Conservation (phyloP, 768 basidiomycete genomes). For the Daedalea quercina region DNA sequence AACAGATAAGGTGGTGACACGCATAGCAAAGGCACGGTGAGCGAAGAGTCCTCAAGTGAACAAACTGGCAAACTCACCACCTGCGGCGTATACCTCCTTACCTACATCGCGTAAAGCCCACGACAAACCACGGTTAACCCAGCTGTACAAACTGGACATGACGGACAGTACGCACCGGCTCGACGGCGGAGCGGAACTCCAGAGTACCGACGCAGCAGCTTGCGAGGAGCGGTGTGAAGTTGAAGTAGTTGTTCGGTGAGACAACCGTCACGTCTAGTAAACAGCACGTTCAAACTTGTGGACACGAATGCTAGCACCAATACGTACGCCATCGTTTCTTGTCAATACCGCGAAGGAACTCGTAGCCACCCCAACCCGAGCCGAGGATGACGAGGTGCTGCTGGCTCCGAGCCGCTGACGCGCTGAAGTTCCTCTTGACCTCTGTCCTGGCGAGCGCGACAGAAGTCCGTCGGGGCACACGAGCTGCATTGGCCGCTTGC, state of each 20-base stretch:
- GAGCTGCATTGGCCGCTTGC: too few species aligned
- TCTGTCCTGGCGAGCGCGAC: not conserved
- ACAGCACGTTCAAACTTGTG: not conserved
- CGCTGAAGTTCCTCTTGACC: slow-evolving; percentile 14
- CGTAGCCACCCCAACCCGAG: slow-evolving; percentile 77
- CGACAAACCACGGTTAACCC: not conserved
- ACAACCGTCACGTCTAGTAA: slow-evolving; percentile 64
- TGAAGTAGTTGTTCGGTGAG: slow-evolving; percentile 64
- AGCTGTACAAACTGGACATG: slow-evolving; percentile 1
- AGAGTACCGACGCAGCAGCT: slow-evolving; percentile 77
- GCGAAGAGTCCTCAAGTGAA: too few species aligned
- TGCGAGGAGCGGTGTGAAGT: slow-evolving; percentile 62
- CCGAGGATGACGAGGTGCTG: slow-evolving; percentile 60
- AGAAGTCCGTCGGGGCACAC: not conserved
- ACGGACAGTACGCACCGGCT: slow-evolving; percentile 47
- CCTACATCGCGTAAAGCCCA: slow-evolving; percentile 7
- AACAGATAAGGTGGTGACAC: not conserved
- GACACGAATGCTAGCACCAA: not conserved
- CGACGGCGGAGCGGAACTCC: slow-evolving; percentile 74
- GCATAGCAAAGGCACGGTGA: slow-evolving; percentile 1
- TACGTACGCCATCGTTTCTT: slow-evolving; percentile 64
- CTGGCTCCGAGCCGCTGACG: slow-evolving; percentile 18
- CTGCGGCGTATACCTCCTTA: slow-evolving; percentile 21
- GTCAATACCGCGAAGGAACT: slow-evolving; percentile 57
- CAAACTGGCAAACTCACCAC: slow-evolving; percentile 13